Evolutionary conservation across 768 basidiomycete genomes (phyloP).

Genomic region (Macrolepiota fuliginosa): DNA sequence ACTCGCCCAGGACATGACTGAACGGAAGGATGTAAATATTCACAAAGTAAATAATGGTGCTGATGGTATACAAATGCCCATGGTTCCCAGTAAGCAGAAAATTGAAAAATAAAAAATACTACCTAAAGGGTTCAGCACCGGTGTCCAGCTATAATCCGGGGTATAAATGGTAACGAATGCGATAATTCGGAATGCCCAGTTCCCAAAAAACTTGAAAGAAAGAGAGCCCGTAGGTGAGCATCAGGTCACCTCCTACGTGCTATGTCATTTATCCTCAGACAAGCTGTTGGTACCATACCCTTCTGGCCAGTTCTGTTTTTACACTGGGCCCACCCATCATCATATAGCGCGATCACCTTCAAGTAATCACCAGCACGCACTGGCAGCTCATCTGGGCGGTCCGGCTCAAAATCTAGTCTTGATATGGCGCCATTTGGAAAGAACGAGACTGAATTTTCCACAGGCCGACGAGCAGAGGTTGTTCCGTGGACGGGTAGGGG

Average conservation of each 20-base stretch:
- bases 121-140: neutral
- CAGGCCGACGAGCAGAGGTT: neutral
- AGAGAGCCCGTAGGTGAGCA: no score
- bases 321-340: conserved; percentile 78
- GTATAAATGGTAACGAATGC: no score
- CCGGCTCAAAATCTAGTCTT: conserved; percentile 57
- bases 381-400: conserved; percentile 67
- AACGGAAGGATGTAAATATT: neutral
- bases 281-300: conserved; percentile 79
- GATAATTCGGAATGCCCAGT: no score
- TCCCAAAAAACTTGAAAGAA: no score
- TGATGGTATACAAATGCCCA: conserved; percentile 6
- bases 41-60: neutral
- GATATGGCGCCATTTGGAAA: conserved; percentile 36
- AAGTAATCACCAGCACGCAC: conserved; percentile 60
- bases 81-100: neutral
- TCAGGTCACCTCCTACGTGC: neutral
- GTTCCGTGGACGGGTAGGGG: neutral
- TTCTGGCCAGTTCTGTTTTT: conserved; percentile 53
- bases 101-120: neutral
- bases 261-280: conserved; percentile 32
- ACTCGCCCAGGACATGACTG: no score
- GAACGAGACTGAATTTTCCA: neutral
- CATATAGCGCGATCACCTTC: conserved; percentile 55
- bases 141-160: no score